Evolutionary conservation across 1,284 basidiomycete genomes (phyloP).

Genomic region (Papiliotrema nemorosa): DNA sequence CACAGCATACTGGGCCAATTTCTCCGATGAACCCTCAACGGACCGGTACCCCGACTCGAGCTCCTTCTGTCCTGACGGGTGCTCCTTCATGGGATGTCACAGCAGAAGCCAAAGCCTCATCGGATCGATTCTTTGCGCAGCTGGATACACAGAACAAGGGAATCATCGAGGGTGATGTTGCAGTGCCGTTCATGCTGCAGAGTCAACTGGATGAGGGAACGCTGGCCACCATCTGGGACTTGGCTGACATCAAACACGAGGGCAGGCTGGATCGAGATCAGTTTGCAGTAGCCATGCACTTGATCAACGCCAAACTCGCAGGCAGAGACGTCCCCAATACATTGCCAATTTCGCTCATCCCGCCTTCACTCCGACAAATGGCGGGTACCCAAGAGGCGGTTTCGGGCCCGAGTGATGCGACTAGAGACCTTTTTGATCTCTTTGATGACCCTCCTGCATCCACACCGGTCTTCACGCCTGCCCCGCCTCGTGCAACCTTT

Average conservation of each 20-base stretch:
- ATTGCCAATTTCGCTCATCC: conserved; percentile 72
- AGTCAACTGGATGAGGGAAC: conserved; percentile 79
- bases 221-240: conserved; percentile 92
- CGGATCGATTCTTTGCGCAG: conserved; percentile 78
- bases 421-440: conserved; percentile 48
- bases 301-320: conserved; percentile 82
- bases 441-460: conserved; percentile 33
- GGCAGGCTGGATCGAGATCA: conserved; percentile 86
- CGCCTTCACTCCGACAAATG: conserved; percentile 56
- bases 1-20: conserved; percentile 62
- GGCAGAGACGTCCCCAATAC: conserved; percentile 75
- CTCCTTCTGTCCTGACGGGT: conserved; percentile 3
- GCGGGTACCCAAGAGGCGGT: conserved; percentile 19
- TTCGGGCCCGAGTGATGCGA: conserved; percentile 22
- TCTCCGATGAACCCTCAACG: conserved; percentile 46
- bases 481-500: not conserved
- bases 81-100: conserved; percentile 72
- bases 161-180: conserved; percentile 86
- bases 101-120: conserved; percentile 70
- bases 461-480: conserved; percentile 17
- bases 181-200: conserved; percentile 94
- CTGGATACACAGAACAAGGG: conserved; percentile 75
- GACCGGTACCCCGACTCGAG: conserved; percentile 40
- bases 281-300: conserved; percentile 93
- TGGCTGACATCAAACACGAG: conserved; percentile 85